These are phyloP conservation scores for Fusarium sp. DNA, from an alignment of 2,329 filamentous ascomycete species.

Conservation along the genomic window DNA sequence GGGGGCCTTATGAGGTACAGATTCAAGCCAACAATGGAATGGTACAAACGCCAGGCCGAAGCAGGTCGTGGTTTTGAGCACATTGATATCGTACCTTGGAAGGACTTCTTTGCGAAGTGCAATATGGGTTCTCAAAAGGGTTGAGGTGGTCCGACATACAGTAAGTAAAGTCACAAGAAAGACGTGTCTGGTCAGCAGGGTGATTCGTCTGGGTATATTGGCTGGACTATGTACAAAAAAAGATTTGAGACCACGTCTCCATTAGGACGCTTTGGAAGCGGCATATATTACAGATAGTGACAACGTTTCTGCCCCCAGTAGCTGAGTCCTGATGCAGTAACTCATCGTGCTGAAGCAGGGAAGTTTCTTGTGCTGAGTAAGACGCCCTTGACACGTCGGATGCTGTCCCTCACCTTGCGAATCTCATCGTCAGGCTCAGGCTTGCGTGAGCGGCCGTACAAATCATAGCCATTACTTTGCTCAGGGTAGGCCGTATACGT, in stretches of 20 bases:
- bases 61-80: conserved; percentile 64
- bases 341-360: conserved; percentile 58
- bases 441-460: conserved; percentile 58
- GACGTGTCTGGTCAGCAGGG: conserved; percentile 14
- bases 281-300: background rate
- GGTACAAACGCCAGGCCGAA: conserved; percentile 61
- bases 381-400: conserved; percentile 82
- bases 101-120: conserved; percentile 52
- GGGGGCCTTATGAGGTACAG: conserved; percentile 46
- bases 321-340: background rate
- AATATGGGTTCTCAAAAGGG: conserved; percentile 42
- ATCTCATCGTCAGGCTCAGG: conserved; percentile 76
- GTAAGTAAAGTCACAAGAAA: background rate
- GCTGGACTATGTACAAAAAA: conserved; percentile 5
- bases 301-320: background rate
- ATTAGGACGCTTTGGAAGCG: conserved; percentile 4
- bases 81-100: conserved; percentile 58
- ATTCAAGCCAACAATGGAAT: conserved; percentile 61
- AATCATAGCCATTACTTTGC: conserved; percentile 53
- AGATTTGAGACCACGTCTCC: conserved; percentile 9
- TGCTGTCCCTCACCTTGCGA: conserved; percentile 77
- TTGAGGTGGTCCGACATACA: background rate
- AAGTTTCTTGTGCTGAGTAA: conserved; percentile 81
- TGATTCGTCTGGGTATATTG: conserved; percentile 24
- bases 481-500: conserved; percentile 57